Conservation (phyloP, 2,329 filamentous ascomycete genomes). For the Ophiostoma piceae region DNA sequence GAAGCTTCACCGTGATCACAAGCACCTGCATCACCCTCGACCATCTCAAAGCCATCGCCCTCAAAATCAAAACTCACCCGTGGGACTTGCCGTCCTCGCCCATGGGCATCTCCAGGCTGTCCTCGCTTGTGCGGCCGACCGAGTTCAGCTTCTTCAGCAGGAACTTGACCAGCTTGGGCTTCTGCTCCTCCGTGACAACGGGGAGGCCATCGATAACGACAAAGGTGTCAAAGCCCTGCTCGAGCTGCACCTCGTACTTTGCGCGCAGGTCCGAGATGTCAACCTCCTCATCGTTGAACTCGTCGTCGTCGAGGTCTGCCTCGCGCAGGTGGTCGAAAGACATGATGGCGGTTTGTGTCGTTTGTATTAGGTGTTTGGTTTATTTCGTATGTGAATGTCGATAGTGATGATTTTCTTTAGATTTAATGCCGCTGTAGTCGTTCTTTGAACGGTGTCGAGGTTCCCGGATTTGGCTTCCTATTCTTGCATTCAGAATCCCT, state of each 20-base stretch:
- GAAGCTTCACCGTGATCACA: neutral
- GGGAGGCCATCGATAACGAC: constrained; percentile 94
- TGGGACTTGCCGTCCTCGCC: constrained; percentile 80
- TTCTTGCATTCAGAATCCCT: constrained; percentile 4
- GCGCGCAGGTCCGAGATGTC: constrained; percentile 92
- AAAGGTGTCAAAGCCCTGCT: constrained; percentile 94
- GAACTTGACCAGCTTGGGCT: constrained; percentile 93
- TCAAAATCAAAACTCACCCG: constrained; percentile 55
- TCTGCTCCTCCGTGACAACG: constrained; percentile 80
- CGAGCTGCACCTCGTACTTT: constrained; percentile 91
- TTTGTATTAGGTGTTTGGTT: neutral
- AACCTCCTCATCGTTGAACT: constrained; percentile 87
- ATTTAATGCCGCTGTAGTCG: too few relatives aligned
- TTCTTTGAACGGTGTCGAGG: too few relatives aligned
- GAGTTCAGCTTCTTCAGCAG: constrained; percentile 85
- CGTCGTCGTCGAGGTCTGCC: constrained; percentile 78
- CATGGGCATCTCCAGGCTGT: constrained; percentile 89
- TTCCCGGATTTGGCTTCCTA: constrained; percentile 12
- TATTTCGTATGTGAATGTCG: neutral
- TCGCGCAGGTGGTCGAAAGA: constrained; percentile 90
- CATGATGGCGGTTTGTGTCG: constrained; percentile 55
- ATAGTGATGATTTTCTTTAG: neutral
- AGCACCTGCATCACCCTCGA: neutral
- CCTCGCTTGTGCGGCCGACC: constrained; percentile 78
- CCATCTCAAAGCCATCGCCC: neutral